phyloP scores from a whole-genome alignment of 495 filamentous ascomycete species.

The Penicillium alfredii region DNA sequence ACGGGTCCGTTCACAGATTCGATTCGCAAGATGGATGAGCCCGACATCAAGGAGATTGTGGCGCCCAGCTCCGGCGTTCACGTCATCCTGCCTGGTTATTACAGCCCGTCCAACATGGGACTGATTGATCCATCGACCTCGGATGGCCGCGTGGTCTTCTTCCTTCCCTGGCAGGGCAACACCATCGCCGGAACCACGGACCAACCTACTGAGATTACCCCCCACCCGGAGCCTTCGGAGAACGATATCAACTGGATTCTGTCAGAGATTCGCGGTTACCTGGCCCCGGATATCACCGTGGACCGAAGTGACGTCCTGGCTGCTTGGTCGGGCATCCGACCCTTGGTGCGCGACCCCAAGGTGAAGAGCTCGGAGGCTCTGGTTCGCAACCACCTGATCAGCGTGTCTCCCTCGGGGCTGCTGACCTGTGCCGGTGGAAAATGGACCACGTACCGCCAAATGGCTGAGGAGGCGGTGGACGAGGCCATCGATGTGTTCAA shows the following conservation, averaged over 20 bases:
- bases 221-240: conserved; percentile 84
- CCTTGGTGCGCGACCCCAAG: conserved; percentile 89
- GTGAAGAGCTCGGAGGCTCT: conserved; percentile 90
- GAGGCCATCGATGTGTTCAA: conserved; percentile 74
- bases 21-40: conserved; percentile 85
- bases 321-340: conserved; percentile 92
- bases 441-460: conserved; percentile 98
- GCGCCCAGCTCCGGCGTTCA: conserved; percentile 92
- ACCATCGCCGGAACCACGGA: conserved; percentile 98
- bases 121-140: conserved; percentile 92
- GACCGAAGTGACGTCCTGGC: conserved; percentile 91
- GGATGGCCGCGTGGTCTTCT: conserved; percentile 97
- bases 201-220: conserved; percentile 69
- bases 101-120: conserved; percentile 91
- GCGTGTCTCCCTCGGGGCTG: conserved; percentile 78
- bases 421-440: conserved; percentile 96
- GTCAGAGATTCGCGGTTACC: conserved; percentile 80
- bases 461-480: conserved; percentile 96
- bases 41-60: conserved; percentile 73
- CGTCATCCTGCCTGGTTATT: conserved; percentile 92
- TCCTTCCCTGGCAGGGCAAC: conserved; percentile 98
- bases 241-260: conserved; percentile 97
- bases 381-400: conserved; percentile 91
- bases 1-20: conserved; percentile 94
- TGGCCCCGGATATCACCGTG: conserved; percentile 89